Evolutionary conservation across 495 filamentous ascomycete species (phyloP).

Genomic region (Aspergillus conjunctus): DNA sequence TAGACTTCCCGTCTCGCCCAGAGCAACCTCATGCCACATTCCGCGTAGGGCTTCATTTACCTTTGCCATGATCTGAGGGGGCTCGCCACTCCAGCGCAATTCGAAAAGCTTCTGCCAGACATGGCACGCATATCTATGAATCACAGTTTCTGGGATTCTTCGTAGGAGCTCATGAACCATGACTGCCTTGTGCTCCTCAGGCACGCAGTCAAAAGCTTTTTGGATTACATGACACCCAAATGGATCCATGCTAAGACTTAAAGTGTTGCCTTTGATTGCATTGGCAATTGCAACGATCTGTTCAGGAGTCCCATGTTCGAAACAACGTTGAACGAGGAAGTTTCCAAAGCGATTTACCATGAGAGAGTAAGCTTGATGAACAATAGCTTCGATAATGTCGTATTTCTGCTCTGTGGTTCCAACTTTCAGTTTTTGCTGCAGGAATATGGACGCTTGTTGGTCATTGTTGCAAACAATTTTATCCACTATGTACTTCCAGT

Average conservation of each 20-base stretch:
- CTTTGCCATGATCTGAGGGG: conserved; percentile 97
- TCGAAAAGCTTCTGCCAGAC: conserved; percentile 99
- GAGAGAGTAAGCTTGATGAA: conserved; percentile 89
- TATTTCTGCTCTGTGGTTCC: conserved; percentile 94
- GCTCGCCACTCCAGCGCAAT: conserved; percentile 89
- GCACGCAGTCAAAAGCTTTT: conserved; percentile 96
- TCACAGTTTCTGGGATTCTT: conserved; percentile 95
- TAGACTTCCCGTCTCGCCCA: conserved; percentile 94
- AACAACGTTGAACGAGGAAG: conserved; percentile 96
- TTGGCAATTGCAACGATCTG: conserved; percentile 95
- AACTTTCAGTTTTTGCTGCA: conserved; percentile 98
- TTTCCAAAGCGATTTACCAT: conserved; percentile 98
- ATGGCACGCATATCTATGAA: conserved; percentile 97
- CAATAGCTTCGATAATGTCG: conserved; percentile 95
- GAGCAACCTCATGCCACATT: conserved; percentile 98
- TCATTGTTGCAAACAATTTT: conserved; percentile 99
- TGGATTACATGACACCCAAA: conserved; percentile 98
- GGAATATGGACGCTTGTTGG: conserved; percentile 96
- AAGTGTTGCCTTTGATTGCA: conserved; percentile 90
- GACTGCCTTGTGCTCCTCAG: conserved; percentile 94
- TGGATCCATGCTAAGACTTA: conserved; percentile 94
- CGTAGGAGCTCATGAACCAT: conserved; percentile 98
- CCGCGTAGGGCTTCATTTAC: conserved; percentile 94
- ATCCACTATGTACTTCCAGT: conserved; percentile 99
- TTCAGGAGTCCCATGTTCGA: conserved; percentile 94